Conservation (phyloP, 441 rosid genomes). For the Gossypium gossypioides region DNA sequence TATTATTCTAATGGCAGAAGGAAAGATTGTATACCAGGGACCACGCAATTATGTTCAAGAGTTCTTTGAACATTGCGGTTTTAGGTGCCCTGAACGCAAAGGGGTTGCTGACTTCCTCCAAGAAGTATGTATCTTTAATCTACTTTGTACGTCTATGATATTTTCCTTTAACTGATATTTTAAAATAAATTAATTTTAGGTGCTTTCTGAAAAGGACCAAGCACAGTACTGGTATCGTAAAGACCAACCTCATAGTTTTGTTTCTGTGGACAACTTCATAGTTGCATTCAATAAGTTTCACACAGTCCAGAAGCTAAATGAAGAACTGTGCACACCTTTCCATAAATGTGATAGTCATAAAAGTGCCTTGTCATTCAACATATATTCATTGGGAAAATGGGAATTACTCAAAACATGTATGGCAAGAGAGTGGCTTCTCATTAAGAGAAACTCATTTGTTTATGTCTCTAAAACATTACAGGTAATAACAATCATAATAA, state of each 20-base stretch:
- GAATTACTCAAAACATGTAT: conserved; percentile 49
- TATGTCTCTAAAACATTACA: conserved; percentile 42
- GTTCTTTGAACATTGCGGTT: conserved; percentile 38
- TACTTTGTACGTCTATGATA: neutral
- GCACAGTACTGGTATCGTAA: conserved; percentile 41
- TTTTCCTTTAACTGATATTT: neutral
- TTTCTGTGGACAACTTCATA: conserved; percentile 34
- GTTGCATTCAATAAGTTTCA: conserved; percentile 27
- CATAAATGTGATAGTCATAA: conserved; percentile 18
- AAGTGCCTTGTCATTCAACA: conserved; percentile 28
- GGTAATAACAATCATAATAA: conserved; percentile 19
- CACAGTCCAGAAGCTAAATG: conserved; percentile 20
- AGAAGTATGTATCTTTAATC: conserved; percentile 28
- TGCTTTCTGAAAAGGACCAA: conserved; percentile 50
- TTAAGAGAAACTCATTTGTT: conserved; percentile 41
- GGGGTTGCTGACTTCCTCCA: conserved; percentile 66
- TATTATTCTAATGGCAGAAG: conserved; percentile 41
- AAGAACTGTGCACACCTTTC: conserved; percentile 32
- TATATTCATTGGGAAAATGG: conserved; percentile 33
- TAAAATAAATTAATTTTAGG: conserved; percentile 19
- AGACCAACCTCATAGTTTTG: conserved; percentile 30
- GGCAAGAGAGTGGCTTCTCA: conserved; percentile 47
- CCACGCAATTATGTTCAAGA: conserved; percentile 22
- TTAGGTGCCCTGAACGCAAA: conserved; percentile 54
- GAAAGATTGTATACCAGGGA: conserved; percentile 33